These are phyloP conservation scores for Vickermania ingenoplastis DNA, from an alignment of 208 protist genomes.

Conservation along the genomic window DNA sequence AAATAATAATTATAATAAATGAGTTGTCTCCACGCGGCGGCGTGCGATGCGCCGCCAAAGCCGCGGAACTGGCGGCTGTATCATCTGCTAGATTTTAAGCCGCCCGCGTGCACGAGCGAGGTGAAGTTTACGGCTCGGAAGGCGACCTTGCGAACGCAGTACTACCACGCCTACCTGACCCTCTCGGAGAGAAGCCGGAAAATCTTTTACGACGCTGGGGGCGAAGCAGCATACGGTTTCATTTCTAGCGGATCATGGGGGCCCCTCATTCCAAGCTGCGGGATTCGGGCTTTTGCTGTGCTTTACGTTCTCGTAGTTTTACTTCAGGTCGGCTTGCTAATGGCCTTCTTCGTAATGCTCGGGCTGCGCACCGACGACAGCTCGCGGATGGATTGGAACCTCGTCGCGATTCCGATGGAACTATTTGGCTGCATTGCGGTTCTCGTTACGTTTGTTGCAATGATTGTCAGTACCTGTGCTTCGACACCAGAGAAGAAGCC, in stretches of 20 bases:
- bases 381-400: conserved; percentile 31
- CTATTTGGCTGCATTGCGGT: conserved; percentile 32
- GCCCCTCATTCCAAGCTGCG: conserved; percentile 55
- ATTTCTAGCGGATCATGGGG: conserved; percentile 81
- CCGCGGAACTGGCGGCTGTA: conserved; percentile 76
- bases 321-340: conserved; percentile 34
- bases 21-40: neutral
- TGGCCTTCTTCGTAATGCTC: conserved; percentile 67
- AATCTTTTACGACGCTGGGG: conserved; percentile 69
- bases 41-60: neutral
- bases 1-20: too few relatives aligned
- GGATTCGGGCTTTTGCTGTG: conserved; percentile 32
- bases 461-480: conserved; percentile 43
- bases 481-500: conserved; percentile 41
- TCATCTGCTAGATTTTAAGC: conserved; percentile 66
- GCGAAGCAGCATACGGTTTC: conserved; percentile 76
- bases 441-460: conserved; percentile 32
- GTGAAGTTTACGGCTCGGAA: conserved; percentile 83
- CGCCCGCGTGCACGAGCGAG: conserved; percentile 56
- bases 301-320: conserved; percentile 56
- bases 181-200: conserved; percentile 71
- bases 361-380: conserved; percentile 28
- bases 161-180: conserved; percentile 78
- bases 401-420: conserved; percentile 43
- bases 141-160: conserved; percentile 79